Conservation (phyloP, 352 stramenopile species). For the Globisporangium nodosum region DNA sequence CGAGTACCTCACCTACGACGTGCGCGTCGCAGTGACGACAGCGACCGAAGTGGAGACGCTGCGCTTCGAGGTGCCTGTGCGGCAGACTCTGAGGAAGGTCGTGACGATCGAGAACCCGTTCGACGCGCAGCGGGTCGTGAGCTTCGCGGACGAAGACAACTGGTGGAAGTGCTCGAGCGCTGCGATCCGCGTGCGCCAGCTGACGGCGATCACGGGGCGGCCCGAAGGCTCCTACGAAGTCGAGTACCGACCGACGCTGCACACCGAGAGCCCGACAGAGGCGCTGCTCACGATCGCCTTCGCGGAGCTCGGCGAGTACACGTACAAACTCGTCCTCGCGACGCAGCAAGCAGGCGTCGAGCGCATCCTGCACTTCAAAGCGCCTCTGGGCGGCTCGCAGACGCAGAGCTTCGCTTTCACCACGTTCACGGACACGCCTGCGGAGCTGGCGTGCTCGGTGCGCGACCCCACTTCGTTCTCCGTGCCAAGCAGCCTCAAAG, state of each 20-base stretch:
- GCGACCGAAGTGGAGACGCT: constrained; percentile 73
- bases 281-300: constrained; percentile 69
- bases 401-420: constrained; percentile 79
- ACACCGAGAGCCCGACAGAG: constrained; percentile 36
- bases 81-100: constrained; percentile 70
- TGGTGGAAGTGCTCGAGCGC: constrained; percentile 84
- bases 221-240: constrained; percentile 86
- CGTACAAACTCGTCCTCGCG: constrained; percentile 72
- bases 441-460: constrained; percentile 56
- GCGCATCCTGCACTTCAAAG: constrained; percentile 76
- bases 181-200: constrained; percentile 60
- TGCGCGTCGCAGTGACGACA: constrained; percentile 48
- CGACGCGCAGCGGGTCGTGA: constrained; percentile 28
- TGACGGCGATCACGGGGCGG: constrained; percentile 63
- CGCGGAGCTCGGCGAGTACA: constrained; percentile 84
- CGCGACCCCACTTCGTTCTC: constrained; percentile 65
- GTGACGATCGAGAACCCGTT: constrained; percentile 92
- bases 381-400: constrained; percentile 69
- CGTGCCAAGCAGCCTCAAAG: constrained; percentile 33
- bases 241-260: constrained; percentile 83
- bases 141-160: constrained; percentile 47
- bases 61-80: constrained; percentile 77
- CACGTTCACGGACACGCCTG: constrained; percentile 29
- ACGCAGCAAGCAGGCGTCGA: constrained; percentile 71
- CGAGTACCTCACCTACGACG: constrained; percentile 80